These are phyloP conservation scores for Scheffersomyces segobiensis DNA, from an alignment of 1,139 yeast genomes.

Conservation along the genomic window DNA sequence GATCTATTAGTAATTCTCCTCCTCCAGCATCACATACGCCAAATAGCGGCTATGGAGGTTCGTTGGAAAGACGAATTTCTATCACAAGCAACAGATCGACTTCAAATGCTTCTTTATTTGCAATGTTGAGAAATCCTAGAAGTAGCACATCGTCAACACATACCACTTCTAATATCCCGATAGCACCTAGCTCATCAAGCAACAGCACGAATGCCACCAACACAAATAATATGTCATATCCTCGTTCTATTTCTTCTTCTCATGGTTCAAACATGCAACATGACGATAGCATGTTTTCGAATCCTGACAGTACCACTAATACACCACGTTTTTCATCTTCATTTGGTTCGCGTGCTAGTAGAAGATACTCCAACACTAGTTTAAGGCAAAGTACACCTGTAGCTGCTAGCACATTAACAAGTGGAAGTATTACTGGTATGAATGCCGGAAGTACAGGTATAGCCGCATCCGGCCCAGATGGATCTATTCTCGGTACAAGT, in stretches of 20 bases:
- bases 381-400: constrained; percentile 29
- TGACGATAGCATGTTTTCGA: constrained; percentile 25
- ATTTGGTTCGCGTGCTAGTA: constrained; percentile 53
- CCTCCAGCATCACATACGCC: constrained; percentile 30
- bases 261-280: constrained; percentile 33
- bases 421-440: constrained; percentile 8
- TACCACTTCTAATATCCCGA: constrained; percentile 33
- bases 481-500: constrained; percentile 32
- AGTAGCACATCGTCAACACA: constrained; percentile 27
- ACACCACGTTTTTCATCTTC: constrained; percentile 57
- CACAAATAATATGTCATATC: constrained; percentile 24
- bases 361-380: constrained; percentile 43
- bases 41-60: constrained; percentile 13
- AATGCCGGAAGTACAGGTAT: constrained; percentile 13
- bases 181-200: constrained; percentile 15
- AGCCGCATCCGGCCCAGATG: constrained; percentile 9
- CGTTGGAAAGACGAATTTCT: constrained; percentile 43
- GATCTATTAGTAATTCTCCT: constrained; percentile 56
- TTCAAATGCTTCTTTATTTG: constrained; percentile 58
- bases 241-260: constrained; percentile 43
- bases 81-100: constrained; percentile 50
- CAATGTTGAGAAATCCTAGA: constrained; percentile 51
- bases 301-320: constrained; percentile 22
- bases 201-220: constrained; percentile 5
- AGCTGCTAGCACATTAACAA: constrained; percentile 5